Conservation (phyloP, 768 basidiomycete species). For the Amanita exitialis region DNA sequence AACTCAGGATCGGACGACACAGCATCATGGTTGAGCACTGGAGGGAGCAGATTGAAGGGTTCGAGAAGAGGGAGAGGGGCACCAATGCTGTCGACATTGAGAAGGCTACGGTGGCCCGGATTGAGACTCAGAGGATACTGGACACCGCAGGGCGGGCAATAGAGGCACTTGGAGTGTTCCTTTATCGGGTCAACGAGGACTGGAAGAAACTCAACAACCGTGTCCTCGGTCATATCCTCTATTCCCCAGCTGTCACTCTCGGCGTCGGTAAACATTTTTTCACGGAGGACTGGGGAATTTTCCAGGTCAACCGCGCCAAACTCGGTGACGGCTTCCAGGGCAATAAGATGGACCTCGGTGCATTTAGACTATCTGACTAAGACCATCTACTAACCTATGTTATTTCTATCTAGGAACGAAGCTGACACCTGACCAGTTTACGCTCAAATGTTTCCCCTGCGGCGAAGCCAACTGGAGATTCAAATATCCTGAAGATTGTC, state of each 20-base stretch:
- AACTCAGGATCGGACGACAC: conserved; percentile 14
- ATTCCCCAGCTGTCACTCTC: conserved; percentile 19
- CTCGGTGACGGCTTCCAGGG: conserved; percentile 18
- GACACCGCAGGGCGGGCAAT: conserved; percentile 11
- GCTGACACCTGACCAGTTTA: conserved; percentile 10
- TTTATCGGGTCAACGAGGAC: conserved; percentile 11
- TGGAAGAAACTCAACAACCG: conserved; percentile 19
- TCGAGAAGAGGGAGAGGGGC: conserved; percentile 9
- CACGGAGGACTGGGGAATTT: conserved; percentile 19
- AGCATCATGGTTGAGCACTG: conserved; percentile 12
- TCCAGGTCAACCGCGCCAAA: conserved; percentile 16
- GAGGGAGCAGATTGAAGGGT: conserved; percentile 14
- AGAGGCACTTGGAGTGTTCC: conserved; percentile 10
- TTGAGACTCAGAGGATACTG: conserved; percentile 6
- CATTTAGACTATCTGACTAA: conserved; percentile 15
- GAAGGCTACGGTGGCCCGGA: too few relatives aligned
- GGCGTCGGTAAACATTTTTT: conserved; percentile 13
- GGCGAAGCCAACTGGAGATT: conserved; percentile 13
- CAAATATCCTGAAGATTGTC: conserved; percentile 19
- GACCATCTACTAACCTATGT: conserved; percentile 13
- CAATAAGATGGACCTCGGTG: conserved; percentile 24
- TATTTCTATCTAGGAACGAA: conserved; percentile 13
- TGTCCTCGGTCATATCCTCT: conserved; percentile 22
- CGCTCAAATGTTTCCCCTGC: conserved; percentile 10
- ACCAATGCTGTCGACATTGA: conserved; percentile 8